Percentiles rank a stretch among this genome's conserved stretches.
Evolutionary conservation across 2,329 filamentous ascomycete species (phyloP).

Genomic region (Arthrocladium fulminans): DNA sequence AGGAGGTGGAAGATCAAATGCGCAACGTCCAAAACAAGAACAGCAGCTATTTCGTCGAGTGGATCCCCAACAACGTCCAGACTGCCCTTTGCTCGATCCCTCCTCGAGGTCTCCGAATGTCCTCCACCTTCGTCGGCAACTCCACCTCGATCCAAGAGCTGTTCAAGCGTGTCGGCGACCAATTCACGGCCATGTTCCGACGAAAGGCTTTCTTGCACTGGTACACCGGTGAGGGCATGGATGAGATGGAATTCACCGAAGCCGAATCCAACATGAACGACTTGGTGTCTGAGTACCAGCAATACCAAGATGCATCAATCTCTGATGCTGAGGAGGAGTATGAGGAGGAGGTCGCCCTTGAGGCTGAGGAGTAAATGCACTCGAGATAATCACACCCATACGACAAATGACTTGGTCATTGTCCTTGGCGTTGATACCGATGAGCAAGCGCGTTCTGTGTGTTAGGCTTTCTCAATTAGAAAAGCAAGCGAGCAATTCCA

Average conservation of each 20-base stretch:
- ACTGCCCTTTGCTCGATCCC: conserved; percentile 98
- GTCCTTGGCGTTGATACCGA: background rate
- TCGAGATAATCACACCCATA: too few relatives aligned
- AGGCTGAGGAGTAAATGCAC: conserved; percentile 18
- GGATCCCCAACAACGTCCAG: conserved; percentile 99
- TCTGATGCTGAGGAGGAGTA: conserved; percentile 97
- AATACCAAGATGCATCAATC: conserved; percentile 98
- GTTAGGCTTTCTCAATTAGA: background rate
- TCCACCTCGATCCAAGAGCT: conserved; percentile 99
- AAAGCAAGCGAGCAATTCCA: background rate
- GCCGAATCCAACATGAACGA: conserved; percentile 99
- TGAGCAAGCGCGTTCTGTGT: background rate
- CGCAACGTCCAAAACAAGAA: conserved; percentile 99
- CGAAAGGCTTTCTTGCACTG: conserved; percentile 99
- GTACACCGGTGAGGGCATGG: conserved; percentile 99
- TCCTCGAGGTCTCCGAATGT: conserved; percentile 97
- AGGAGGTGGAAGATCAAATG: conserved; percentile 99
- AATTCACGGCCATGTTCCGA: conserved; percentile 99
- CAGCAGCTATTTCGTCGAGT: conserved; percentile 98
- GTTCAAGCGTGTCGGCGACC: conserved; percentile 99
- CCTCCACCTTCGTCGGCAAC: conserved; percentile 97
- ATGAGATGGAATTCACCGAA: conserved; percentile 99
- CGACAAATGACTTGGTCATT: background rate
- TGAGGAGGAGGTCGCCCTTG: conserved; percentile 20
- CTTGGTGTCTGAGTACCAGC: conserved; percentile 98